Evolutionary conservation across 2,329 filamentous ascomycete species (phyloP), one percentile per base, ranked within the genome.

Genomic region (Beauveria bassiana): DNA sequence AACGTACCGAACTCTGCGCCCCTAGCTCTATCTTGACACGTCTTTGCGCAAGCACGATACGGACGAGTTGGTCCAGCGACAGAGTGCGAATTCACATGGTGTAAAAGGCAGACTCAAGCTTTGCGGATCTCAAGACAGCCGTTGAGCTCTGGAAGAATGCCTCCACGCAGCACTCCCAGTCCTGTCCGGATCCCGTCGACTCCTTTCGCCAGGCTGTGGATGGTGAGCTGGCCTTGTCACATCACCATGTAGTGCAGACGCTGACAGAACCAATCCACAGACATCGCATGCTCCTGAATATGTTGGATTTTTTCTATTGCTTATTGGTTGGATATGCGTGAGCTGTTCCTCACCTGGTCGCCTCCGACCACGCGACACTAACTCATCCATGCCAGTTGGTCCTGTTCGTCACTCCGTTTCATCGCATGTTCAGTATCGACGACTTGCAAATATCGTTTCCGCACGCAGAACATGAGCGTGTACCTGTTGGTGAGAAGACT

Each of bases 341-440:
- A 65, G 76, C 71, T 28, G 52, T 72, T 50, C 8, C 51, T 53
- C 46, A 24, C 45, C 10, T 10, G 0, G 4, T 22, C 20, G 34
- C 34, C 16, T 22, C 20, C 14, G 26, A 53, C 40, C 34, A 63
- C 38, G 7, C 45, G 24, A 60, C 58, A 61, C 53, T 18, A 31
- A 56, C 24, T 31, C 28, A 46, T 18, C n/a, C 67, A 65, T 46
- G 34, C 3, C 20, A 74, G 73, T 69, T 69, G 54, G 66, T 67
- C 28, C 54, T 70, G 18, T 70, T 74, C 52, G 82, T 90, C 68
- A 86, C 88, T 64, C 95, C 95, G 0, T 98, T 98, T 72, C 92
- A 98, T 73, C 91, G 91, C 75, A 89, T 97, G 85, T 98, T 99
- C 77, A 89, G 86, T 65, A 83, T 98, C 64, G 89, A 92, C 71